phyloP scores from a whole-genome alignment of 2,329 filamentous ascomycete genomes.

The Dothistroma septosporum region DNA sequence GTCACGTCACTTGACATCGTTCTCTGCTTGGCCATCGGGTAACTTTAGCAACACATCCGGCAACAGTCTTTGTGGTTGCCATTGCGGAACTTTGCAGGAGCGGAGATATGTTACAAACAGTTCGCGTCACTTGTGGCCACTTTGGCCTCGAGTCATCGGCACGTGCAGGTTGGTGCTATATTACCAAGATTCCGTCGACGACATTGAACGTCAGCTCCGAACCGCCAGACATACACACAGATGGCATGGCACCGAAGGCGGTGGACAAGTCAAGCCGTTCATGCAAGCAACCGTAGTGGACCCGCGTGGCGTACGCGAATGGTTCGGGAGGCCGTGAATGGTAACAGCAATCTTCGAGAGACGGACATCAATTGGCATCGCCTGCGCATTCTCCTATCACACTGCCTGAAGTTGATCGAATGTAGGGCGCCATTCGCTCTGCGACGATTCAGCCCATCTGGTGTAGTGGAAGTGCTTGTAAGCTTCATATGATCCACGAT shows the following conservation, averaged over 20 bases:
- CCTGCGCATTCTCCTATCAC: background rate
- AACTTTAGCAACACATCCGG: background rate
- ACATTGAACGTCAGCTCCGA: background rate
- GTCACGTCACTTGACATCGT: background rate
- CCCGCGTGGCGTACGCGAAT: background rate
- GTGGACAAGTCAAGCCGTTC: background rate
- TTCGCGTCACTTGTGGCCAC: background rate
- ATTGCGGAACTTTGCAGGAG: background rate
- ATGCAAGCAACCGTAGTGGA: slow-evolving; percentile 3
- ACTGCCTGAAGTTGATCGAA: background rate
- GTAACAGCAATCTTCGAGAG: background rate
- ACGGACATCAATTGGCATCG: background rate
- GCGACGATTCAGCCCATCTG: background rate
- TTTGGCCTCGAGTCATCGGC: background rate
- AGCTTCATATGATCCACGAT: background rate
- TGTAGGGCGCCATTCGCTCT: background rate
- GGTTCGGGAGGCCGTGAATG: background rate
- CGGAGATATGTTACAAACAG: background rate
- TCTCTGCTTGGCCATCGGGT: background rate
- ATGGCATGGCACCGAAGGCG: background rate
- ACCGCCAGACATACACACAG: background rate
- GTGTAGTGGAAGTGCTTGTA: background rate
- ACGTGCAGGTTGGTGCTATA: background rate
- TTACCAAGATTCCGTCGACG: background rate
- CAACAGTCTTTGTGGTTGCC: background rate